These are phyloP conservation scores for Rubroboletus pulcherrimus DNA, from an alignment of 768 basidiomycete species.

Conservation along the genomic window DNA sequence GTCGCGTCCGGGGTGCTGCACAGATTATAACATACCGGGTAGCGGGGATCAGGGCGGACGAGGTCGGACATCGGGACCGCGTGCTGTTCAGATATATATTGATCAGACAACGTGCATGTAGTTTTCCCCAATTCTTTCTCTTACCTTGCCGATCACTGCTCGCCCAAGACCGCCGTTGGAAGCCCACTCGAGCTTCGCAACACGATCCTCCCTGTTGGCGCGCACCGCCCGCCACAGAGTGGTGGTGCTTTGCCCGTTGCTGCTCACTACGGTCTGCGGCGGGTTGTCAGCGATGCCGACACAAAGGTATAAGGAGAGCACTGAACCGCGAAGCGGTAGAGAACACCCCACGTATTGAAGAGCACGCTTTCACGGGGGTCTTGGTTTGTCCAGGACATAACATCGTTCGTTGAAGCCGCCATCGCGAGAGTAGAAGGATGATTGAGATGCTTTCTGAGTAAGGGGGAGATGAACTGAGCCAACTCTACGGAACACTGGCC, in stretches of 20 bases:
- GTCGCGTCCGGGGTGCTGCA: conserved; percentile 7
- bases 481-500: conserved; percentile 20
- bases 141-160: conserved; percentile 80
- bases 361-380: conserved; percentile 81
- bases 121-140: conserved; percentile 16
- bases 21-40: conserved; percentile 46
- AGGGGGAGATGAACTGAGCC: conserved; percentile 30
- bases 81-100: conserved; percentile 45
- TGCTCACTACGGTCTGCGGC: conserved; percentile 56
- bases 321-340: conserved; percentile 76
- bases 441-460: conserved; percentile 27
- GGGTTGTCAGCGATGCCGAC: conserved; percentile 26
- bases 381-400: conserved; percentile 84
- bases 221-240: conserved; percentile 80
- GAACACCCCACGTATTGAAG: conserved; percentile 76
- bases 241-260: conserved; percentile 67
- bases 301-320: conserved; percentile 12
- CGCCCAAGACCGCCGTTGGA: conserved; percentile 80
- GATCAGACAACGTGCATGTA: conserved; percentile 21
- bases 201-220: conserved; percentile 81
- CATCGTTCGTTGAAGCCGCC: conserved; percentile 56
- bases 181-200: conserved; percentile 87
- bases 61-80: conserved; percentile 81
- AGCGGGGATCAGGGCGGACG: conserved; percentile 62
- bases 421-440: conserved; percentile 41